A percentile compares a stretch with the other conserved stretches of the same genome.
These are phyloP conservation scores for Moesziomyces sp. DNA, from an alignment of 1,284 basidiomycete species.

Conservation along the genomic window DNA sequence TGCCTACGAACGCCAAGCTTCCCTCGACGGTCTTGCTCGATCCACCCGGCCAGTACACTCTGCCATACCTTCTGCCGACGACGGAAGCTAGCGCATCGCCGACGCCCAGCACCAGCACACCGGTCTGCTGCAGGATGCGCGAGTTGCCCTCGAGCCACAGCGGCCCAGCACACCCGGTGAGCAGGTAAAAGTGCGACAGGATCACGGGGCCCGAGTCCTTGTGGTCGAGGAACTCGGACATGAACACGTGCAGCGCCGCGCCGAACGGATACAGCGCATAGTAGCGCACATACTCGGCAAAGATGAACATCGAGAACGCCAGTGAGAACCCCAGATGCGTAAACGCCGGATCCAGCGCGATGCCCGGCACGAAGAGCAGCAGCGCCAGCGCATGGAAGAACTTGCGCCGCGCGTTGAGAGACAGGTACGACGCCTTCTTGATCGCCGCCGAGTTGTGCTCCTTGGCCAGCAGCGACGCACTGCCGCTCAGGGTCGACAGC, in stretches of 20 bases:
- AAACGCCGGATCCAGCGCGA: slow-evolving; percentile 93
- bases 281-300: slow-evolving; percentile 74
- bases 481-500: slow-evolving; percentile 32
- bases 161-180: slow-evolving; percentile 91
- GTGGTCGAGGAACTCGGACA: slow-evolving; percentile 91
- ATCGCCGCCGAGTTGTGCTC: slow-evolving; percentile 45
- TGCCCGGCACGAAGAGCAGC: slow-evolving; percentile 93
- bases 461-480: slow-evolving; percentile 36
- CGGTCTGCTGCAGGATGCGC: slow-evolving; percentile 76
- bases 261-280: slow-evolving; percentile 98
- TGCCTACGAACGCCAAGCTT: slow-evolving; percentile 80
- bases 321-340: slow-evolving; percentile 92
- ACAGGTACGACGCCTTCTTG: slow-evolving; percentile 70
- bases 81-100: slow-evolving; percentile 95
- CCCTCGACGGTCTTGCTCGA: slow-evolving; percentile 92
- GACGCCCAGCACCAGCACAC: slow-evolving; percentile 87
- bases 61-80: slow-evolving; percentile 84
- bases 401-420: slow-evolving; percentile 93
- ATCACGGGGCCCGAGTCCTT: slow-evolving; percentile 97
- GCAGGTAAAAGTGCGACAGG: slow-evolving; percentile 93
- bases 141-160: slow-evolving; percentile 85
- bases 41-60: slow-evolving; percentile 80
- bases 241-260: slow-evolving; percentile 91
- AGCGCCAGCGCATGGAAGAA: slow-evolving; percentile 97
- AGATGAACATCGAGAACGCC: slow-evolving; percentile 64